A percentile compares a stretch with the other conserved stretches of the same genome.
Evolutionary conservation across 1,139 yeast species (phyloP).

Genomic region (Zygoascus sp.): DNA sequence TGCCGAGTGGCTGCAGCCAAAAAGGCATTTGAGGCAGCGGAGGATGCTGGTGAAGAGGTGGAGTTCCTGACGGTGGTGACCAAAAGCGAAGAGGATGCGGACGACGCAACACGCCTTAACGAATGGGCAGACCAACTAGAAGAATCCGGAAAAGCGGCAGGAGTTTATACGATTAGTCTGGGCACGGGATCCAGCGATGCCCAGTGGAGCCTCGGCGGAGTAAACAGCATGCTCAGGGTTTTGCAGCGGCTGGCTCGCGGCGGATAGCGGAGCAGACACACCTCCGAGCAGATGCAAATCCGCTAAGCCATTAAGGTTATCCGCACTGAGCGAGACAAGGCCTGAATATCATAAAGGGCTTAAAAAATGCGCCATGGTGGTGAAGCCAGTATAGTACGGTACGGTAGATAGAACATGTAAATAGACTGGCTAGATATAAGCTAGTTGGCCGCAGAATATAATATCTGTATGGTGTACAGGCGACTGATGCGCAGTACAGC

Average conservation of each 20-base stretch:
- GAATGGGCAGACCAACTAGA: slow-evolving; percentile 46
- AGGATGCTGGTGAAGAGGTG: slow-evolving; percentile 9
- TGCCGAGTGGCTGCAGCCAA: slow-evolving; percentile 26
- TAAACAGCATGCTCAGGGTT: slow-evolving; percentile 57
- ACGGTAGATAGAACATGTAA: no score
- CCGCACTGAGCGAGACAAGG: no score
- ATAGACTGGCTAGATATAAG: no score
- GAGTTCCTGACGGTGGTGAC: slow-evolving; percentile 43
- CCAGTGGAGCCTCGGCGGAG: slow-evolving; percentile 64
- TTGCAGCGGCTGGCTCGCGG: not conserved
- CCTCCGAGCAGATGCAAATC: not conserved
- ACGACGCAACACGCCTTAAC: slow-evolving; percentile 52
- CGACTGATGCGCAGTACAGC: no score
- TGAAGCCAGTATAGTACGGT: no score
- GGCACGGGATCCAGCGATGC: slow-evolving; percentile 58
- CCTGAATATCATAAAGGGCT: no score
- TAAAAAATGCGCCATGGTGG: no score
- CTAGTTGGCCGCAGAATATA: no score
- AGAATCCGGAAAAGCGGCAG: slow-evolving; percentile 14
- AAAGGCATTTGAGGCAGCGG: slow-evolving; percentile 20
- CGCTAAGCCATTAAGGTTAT: not conserved
- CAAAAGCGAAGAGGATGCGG: slow-evolving; percentile 59
- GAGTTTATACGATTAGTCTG: slow-evolving; percentile 60
- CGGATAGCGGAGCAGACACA: not conserved
- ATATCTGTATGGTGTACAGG: no score